Percentiles rank a stretch among this genome's conserved stretches.
Conservation (phyloP, 2,329 filamentous ascomycete genomes). For the Huntiella bhutanensis region DNA sequence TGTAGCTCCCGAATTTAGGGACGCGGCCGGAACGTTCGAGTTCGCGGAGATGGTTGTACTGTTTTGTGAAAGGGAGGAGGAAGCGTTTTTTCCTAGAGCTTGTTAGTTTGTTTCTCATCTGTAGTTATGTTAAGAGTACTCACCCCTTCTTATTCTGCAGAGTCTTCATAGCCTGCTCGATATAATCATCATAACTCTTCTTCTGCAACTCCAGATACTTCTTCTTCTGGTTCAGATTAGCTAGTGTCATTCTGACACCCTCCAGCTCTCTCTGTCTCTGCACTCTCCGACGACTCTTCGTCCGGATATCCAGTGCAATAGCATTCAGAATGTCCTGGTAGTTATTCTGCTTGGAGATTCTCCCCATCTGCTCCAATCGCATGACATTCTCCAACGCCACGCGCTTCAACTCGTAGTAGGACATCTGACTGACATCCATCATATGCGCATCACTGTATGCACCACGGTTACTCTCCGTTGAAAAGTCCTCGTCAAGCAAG, state of each 20-base stretch:
- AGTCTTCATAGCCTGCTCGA: slow-evolving; percentile 94
- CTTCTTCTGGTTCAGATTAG: slow-evolving; percentile 67
- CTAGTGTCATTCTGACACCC: slow-evolving; percentile 54
- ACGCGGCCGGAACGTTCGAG: slow-evolving; percentile 80
- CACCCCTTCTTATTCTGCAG: slow-evolving; percentile 90
- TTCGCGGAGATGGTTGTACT: slow-evolving; percentile 96
- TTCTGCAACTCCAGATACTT: slow-evolving; percentile 85
- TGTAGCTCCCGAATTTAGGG: slow-evolving; percentile 94
- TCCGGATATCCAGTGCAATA: slow-evolving; percentile 89
- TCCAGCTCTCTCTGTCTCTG: slow-evolving; percentile 86
- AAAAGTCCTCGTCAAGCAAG: slow-evolving; percentile 66
- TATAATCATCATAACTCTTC: slow-evolving; percentile 97
- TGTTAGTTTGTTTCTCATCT: slow-evolving; percentile 9
- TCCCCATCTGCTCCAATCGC: slow-evolving; percentile 65
- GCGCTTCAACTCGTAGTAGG: slow-evolving; percentile 80
- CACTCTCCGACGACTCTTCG: slow-evolving; percentile 82
- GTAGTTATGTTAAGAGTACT: slow-evolving; percentile 15
- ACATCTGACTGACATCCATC: slow-evolving; percentile 75
- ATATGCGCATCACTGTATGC: slow-evolving; percentile 85
- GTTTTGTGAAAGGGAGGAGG: slow-evolving; percentile 89
- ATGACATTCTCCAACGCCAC: slow-evolving; percentile 89
- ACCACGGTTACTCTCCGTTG: slow-evolving; percentile 37
- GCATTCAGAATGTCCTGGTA: slow-evolving; percentile 98
- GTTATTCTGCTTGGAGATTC: slow-evolving; percentile 75
- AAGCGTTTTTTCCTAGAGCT: slow-evolving; percentile 61